These are phyloP conservation scores for Venturia nashicola DNA, from an alignment of 2,329 filamentous ascomycete species.

Conservation along the genomic window DNA sequence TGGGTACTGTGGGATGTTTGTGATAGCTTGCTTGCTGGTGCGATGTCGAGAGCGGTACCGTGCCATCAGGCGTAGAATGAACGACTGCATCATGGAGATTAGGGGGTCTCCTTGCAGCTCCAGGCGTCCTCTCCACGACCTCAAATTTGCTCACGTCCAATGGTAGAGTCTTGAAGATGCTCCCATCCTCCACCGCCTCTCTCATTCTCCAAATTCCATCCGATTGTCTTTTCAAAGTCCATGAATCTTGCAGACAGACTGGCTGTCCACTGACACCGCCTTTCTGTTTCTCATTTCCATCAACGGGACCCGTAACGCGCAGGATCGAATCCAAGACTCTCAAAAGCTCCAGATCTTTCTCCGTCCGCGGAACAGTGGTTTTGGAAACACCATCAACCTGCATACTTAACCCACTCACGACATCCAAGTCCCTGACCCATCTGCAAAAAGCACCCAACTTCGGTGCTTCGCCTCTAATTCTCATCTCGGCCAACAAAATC, in stretches of 20 bases:
- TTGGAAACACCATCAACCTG: constrained; percentile 33
- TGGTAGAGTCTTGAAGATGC: constrained; percentile 35
- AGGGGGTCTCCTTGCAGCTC: constrained; percentile 49
- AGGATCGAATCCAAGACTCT: constrained; percentile 52
- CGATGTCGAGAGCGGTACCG: constrained; percentile 36
- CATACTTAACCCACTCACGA: constrained; percentile 53
- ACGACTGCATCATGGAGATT: constrained; percentile 56
- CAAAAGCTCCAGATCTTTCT: constrained; percentile 43
- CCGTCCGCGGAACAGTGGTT: constrained; percentile 25
- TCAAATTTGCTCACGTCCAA: constrained; percentile 34
- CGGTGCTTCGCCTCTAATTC: constrained; percentile 50
- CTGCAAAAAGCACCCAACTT: constrained; percentile 58
- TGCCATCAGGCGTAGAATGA: constrained; percentile 46
- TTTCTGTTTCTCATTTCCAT: constrained; percentile 30
- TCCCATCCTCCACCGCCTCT: constrained; percentile 45
- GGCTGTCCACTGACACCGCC: constrained; percentile 26
- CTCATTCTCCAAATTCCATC: constrained; percentile 36
- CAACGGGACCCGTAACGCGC: constrained; percentile 49
- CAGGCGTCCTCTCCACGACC: constrained; percentile 50
- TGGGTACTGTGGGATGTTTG: constrained; percentile 50
- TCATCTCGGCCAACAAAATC: constrained; percentile 57
- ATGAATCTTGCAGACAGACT: constrained; percentile 47
- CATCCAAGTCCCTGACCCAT: constrained; percentile 60
- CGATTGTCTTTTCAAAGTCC: constrained; percentile 41
- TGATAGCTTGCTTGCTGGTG: constrained; percentile 40